Base-by-base conservation (phyloP, 371 early-diverging fungal species). In the Rhizomucor pusillus region DNA sequence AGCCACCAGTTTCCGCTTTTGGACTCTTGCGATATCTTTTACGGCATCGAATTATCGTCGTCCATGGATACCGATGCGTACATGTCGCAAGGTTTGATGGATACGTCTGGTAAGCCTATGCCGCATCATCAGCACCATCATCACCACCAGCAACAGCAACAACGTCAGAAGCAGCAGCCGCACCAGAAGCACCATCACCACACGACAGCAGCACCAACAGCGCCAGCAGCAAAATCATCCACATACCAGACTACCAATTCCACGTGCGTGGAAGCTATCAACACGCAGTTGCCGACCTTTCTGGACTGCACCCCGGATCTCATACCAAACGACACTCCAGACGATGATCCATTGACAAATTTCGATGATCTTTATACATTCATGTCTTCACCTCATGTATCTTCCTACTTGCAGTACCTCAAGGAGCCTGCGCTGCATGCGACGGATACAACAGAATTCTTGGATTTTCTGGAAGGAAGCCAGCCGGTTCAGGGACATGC, bases 341-440 rank as follows among this genome's bases (percentile, higher is more conserved):
- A 59, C 24, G 59, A 59, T n/a, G 43, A 48, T 44, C 49, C 39
- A 41, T 33, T 56, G 50, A 53, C 54, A 29, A 53, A 16, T 20
- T 53, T 53, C 45, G 59, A 59, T 34, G 53, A 53, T 19, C 18
- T 59, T 16, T 49, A 48, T 34, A 54, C 37, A 36, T 37, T 47
- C 16, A 20, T 37, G 20, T 55, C 56, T 19, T 43, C 52, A 1
- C 49, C 56, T 5, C 56, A 48, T 10, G 43, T 49, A 23, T 49
- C 49, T 35, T 59, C 59, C 23, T 59, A 59, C 43, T 44, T 59
- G 41, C 52, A 59, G 34, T 59, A 59, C 34, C 48, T 59, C 10
- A 56, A 56, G 23, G 56, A 56, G 11, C 56, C 50, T 13, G 19
- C 43, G 41, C 44, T 22, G 12, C 40, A 11, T 33, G 41, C 54